Base-by-base conservation (phyloP, 176 grass and related monocot genomes). In the Oryza australiensis region DNA sequence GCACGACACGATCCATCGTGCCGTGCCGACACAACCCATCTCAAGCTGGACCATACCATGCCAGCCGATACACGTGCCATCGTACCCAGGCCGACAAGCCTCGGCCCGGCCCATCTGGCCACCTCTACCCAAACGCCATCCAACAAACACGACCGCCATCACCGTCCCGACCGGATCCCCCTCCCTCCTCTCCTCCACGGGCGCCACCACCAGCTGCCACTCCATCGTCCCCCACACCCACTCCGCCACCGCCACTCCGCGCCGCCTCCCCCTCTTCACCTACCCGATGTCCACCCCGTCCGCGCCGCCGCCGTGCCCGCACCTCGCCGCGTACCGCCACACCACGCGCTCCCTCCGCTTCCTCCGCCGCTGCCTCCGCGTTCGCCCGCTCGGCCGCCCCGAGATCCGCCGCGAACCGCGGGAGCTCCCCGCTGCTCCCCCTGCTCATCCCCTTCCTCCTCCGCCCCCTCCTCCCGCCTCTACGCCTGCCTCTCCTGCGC, bases 401-500 rank as follows among this genome's bases (percentile, higher is more conserved):
- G 90, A 90, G 78, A 79, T 98, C 67, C 88, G 86, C 27, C 90
- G 90, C 9, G 95, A 98, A 30, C 75, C 92, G 2, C 86, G 67
- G 29, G 90, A 94, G 72, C 87, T 91, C 7, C 90, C 12, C 86
- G 82, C 68, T 94, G 95, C 62, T 45, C 83, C 1, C 74, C 87
- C 35, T 98, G 95, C 86, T 66, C 72, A 29, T 40, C 38, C 38
- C 38, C 83, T 1, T 70, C 87, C 34, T 98, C 92, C 84, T 66
- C 72, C 37, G 30, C 89, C 9, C 28, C 60, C 11, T 5, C 64
- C 0, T 13, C 90, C 33, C 90, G 90, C 68, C 90, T 98, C 63
- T 94, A 93, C 48, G 95, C 88, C 8, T 95, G 92, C 82, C 84
- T 95, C 75, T 85, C 92, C 79, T 98, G 92, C 79, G 92, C 90